Conservation (phyloP, 2,329 filamentous ascomycete genomes). For the Didymella pinodella region DNA sequence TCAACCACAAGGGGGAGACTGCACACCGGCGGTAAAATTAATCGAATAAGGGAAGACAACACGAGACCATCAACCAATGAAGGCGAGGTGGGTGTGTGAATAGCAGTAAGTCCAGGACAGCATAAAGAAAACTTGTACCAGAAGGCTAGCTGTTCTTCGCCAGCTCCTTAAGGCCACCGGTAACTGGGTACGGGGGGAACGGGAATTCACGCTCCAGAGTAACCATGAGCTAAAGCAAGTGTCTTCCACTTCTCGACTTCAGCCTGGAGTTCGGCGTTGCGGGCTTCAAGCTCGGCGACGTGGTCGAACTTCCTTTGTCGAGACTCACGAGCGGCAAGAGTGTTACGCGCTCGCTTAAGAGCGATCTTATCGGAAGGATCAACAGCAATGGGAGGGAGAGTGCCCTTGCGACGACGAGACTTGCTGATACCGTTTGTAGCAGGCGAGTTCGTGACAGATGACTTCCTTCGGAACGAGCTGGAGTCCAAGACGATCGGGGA, state of each 20-base stretch:
- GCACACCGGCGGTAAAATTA: slow-evolving; percentile 39
- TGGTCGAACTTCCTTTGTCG: slow-evolving; percentile 83
- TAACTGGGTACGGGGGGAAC: slow-evolving; percentile 39
- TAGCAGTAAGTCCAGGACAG: slow-evolving; percentile 19
- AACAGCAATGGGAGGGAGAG: slow-evolving; percentile 78
- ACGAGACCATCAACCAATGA: slow-evolving; percentile 22
- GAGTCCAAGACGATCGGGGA: slow-evolving; percentile 48
- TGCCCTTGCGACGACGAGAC: slow-evolving; percentile 80
- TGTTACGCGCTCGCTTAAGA: slow-evolving; percentile 93
- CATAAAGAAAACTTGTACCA: slow-evolving; percentile 35
- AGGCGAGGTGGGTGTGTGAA: slow-evolving; percentile 22
- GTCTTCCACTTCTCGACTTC: slow-evolving; percentile 54
- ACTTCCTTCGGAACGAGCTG: slow-evolving; percentile 50
- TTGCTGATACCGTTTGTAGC: slow-evolving; percentile 72
- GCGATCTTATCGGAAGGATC: slow-evolving; percentile 78
- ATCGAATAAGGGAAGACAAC: slow-evolving; percentile 22
- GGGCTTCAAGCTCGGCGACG: slow-evolving; percentile 75
- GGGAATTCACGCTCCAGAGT: slow-evolving; percentile 47
- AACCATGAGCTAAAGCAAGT: slow-evolving; percentile 50
- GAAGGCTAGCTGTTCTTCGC: slow-evolving; percentile 45
- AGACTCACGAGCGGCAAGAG: slow-evolving; percentile 90
- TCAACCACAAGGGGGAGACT: slow-evolving; percentile 49
- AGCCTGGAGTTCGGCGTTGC: slow-evolving; percentile 73
- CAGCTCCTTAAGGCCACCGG: slow-evolving; percentile 47
- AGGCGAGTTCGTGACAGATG: slow-evolving; percentile 56